Evolutionary conservation across 2,329 filamentous ascomycete genomes (phyloP).

Genomic region (Cordyceps pruinosa): DNA sequence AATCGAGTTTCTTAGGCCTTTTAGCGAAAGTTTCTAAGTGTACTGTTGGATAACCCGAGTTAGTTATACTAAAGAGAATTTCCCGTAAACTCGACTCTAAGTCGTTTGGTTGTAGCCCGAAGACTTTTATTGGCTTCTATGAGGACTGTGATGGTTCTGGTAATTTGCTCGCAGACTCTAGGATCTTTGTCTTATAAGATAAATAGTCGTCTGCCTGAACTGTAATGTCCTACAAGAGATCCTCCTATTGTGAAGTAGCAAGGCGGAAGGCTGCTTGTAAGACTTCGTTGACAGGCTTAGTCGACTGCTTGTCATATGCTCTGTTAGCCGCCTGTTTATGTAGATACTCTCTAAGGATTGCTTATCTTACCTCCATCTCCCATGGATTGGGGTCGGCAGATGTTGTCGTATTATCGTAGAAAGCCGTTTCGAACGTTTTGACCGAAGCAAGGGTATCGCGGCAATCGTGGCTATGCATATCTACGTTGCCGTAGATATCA

Average conservation of each 20-base stretch:
- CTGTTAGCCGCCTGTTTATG: background rate
- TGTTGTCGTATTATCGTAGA: too few relatives aligned
- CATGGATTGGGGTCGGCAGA: too few relatives aligned
- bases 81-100: background rate
- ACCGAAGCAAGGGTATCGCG: too few relatives aligned
- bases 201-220: background rate
- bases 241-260: background rate
- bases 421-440: too few relatives aligned
- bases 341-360: background rate
- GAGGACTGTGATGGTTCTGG: background rate
- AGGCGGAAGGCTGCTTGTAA: background rate
- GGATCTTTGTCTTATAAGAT: background rate
- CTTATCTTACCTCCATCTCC: background rate
- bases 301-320: background rate
- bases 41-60: background rate
- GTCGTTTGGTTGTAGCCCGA: background rate
- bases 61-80: background rate
- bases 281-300: background rate
- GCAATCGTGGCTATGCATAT: too few relatives aligned
- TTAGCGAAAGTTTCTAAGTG: background rate
- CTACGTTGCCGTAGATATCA: too few relatives aligned
- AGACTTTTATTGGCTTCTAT: background rate
- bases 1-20: background rate
- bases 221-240: background rate
- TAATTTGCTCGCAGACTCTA: background rate